Base-by-base conservation (phyloP, 2,329 filamentous ascomycete genomes). In the Fusarium hainanense region DNA sequence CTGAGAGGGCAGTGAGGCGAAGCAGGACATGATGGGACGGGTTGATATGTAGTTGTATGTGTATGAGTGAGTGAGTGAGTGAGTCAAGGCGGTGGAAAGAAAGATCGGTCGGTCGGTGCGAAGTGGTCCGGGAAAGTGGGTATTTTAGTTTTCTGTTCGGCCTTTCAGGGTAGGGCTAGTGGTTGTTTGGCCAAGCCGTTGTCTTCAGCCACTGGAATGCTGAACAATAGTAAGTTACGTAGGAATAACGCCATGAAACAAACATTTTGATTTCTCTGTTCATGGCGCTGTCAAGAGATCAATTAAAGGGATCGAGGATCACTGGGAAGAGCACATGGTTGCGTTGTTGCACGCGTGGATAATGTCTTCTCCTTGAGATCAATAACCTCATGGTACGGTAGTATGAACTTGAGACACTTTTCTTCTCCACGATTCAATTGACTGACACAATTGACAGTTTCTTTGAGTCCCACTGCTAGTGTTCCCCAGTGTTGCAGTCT, bases 91-190 rank as follows among this genome's bases (percentile, higher is more conserved):
- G 61, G 42, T 66, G 61, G 54, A 23, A 62, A 41, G 18, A 25
- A 27, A 47, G 32, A 25, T 52, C 40, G 25, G 30, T 46, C 56
- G 59, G 42, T 64, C 54, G 54, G 61, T 54, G 58, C 54, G 37
- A 54, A 25, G 48, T 54, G 55, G 28, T 49, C 54, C 48, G 34
- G 42, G 28, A 63, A 52, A 66, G 63, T 66, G 63, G 63, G 54
- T 66, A 66, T 66, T 66, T 66, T 50, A 50, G 59, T 37, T 23
- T 21, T 44, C 21, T 32, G 13, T 27, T 52, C 14, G 20, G 23
- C 9, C 34, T 54, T 54, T 54, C 47, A 66, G 54, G 47, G 54
- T 49, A 66, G 63, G 63, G 63, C 37, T 66, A 66, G 61, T 59
- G 20, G 42, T 43, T 48, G n/a, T 30, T 37, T 12, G 30, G 50